These are phyloP conservation scores for Verticillium isaacii DNA, from an alignment of 2,329 filamentous ascomycete species.

Conservation along the genomic window DNA sequence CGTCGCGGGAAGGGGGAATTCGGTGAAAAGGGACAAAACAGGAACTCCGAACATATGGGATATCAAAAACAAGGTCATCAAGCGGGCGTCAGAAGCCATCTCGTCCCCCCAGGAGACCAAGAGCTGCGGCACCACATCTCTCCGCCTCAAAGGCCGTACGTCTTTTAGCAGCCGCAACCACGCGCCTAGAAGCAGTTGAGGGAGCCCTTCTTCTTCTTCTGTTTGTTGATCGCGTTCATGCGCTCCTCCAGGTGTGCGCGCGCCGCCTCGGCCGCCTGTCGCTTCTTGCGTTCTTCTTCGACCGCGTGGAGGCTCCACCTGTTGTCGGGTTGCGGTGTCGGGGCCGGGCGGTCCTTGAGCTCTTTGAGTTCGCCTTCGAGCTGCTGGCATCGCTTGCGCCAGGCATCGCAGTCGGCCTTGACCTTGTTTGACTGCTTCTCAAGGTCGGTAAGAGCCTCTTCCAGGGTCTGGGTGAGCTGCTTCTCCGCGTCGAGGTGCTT, in stretches of 20 bases:
- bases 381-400: conserved; percentile 78
- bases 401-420: conserved; percentile 83
- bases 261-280: conserved; percentile 84
- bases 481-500: conserved; percentile 96
- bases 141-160: not conserved
- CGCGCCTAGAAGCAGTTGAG: conserved; percentile 86
- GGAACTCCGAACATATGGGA: not conserved
- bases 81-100: not conserved
- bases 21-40: not conserved
- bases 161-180: not conserved
- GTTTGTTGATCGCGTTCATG: conserved; percentile 84
- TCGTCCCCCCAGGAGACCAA: not conserved
- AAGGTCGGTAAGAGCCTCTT: conserved; percentile 91
- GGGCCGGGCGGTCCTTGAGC: conserved; percentile 45
- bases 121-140: not conserved
- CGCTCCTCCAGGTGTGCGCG: conserved; percentile 86
- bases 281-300: conserved; percentile 92
- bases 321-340: conserved; percentile 46
- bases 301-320: conserved; percentile 79
- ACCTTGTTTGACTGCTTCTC: conserved; percentile 89
- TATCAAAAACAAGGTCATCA: not conserved
- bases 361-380: conserved; percentile 70
- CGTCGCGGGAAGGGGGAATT: not conserved
- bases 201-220: conserved; percentile 93
- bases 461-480: conserved; percentile 89